Evolutionary conservation across 257 asterid species (phyloP).

Genomic region (Nicotiana tomentosiformis): DNA sequence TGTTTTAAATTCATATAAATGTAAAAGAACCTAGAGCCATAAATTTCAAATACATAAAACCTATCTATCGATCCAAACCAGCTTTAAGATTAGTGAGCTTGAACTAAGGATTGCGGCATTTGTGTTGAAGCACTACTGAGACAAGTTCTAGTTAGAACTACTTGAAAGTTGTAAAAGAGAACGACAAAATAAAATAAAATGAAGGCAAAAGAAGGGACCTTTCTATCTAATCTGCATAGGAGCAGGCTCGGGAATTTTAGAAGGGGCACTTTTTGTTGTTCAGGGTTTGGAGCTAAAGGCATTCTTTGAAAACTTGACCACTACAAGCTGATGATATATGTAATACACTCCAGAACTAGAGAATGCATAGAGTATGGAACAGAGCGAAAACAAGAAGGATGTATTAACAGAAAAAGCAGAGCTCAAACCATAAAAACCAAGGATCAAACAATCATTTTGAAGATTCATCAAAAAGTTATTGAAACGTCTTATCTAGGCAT

Average conservation of each 20-base stretch:
- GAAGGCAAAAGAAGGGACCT: background rate
- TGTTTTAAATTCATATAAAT: too few species aligned
- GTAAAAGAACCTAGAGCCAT: too few species aligned
- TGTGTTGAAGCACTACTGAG: too few species aligned
- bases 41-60: too few species aligned
- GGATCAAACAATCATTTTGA: background rate
- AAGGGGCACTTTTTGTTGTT: background rate
- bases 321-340: background rate
- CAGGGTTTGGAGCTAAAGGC: background rate
- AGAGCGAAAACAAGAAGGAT: background rate
- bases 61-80: too few species aligned
- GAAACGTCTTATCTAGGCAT: background rate
- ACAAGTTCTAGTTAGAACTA: too few species aligned
- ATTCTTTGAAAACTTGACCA: background rate
- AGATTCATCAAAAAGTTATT: background rate
- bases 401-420: background rate
- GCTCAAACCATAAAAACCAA: background rate
- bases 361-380: background rate
- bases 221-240: background rate
- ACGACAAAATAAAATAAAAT: background rate
- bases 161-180: too few species aligned
- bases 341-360: background rate
- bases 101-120: too few species aligned
- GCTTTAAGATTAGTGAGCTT: too few species aligned
- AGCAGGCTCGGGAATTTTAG: background rate